Evolutionary conservation across 306 rosid species (phyloP).

Genomic region (Pachyrhizus erosus): DNA sequence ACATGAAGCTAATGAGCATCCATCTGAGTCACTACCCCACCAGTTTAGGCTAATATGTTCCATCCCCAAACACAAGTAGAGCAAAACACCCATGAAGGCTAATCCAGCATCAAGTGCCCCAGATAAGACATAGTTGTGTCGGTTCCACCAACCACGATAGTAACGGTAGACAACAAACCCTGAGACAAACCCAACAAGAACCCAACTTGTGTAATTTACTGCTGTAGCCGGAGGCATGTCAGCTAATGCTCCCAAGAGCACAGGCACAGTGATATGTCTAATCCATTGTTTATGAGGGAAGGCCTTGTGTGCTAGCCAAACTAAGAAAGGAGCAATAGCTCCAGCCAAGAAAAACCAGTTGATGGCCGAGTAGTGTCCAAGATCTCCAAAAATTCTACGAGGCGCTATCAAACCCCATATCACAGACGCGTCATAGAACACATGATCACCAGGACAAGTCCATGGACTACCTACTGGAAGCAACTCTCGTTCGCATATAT

Average conservation of each 20-base stretch:
- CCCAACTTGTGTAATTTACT: conserved; percentile 79
- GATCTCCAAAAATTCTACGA: conserved; percentile 75
- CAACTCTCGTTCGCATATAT: conserved; percentile 64
- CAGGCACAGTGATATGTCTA: conserved; percentile 70
- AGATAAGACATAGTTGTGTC: conserved; percentile 77
- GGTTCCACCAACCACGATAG: conserved; percentile 78
- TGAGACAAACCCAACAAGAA: conserved; percentile 72
- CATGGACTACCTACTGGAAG: conserved; percentile 83
- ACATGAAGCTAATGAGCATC: conserved; percentile 81
- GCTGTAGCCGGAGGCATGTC: conserved; percentile 86
- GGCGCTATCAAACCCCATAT: conserved; percentile 89
- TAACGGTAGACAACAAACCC: conserved; percentile 73
- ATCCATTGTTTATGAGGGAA: conserved; percentile 77
- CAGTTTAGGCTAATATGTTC: conserved; percentile 58
- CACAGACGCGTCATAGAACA: conserved; percentile 88
- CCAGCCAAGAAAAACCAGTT: conserved; percentile 88
- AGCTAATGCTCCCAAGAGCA: conserved; percentile 59
- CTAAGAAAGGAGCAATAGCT: conserved; percentile 71
- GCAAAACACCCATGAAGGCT: conserved; percentile 85
- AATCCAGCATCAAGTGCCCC: conserved; percentile 90
- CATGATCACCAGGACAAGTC: conserved; percentile 90
- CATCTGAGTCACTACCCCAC: conserved; percentile 83
- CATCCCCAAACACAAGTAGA: conserved; percentile 73
- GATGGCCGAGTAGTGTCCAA: conserved; percentile 72
- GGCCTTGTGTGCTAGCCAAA: conserved; percentile 83